phyloP scores from a whole-genome alignment of 192 early-diverging fungal species.

The Entomortierella chlamydospora region DNA sequence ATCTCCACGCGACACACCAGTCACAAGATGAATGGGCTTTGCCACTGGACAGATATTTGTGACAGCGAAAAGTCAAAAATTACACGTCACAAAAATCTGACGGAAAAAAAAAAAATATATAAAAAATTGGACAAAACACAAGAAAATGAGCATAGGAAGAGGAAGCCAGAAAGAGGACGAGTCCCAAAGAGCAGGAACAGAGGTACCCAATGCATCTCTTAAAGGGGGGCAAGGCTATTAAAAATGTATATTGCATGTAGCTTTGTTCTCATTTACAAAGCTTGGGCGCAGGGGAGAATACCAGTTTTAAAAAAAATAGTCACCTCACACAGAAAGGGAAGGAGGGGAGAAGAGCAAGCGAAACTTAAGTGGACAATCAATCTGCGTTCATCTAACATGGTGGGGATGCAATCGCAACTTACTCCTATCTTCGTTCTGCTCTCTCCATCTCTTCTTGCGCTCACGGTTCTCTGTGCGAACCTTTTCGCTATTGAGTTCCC shows the following conservation, averaged over 20 bases:
- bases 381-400: background rate
- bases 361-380: slow-evolving; percentile 14
- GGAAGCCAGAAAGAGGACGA: background rate
- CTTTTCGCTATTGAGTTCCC: slow-evolving; percentile 54
- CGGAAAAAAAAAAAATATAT: slow-evolving; percentile 14
- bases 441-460: slow-evolving; percentile 65
- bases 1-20: background rate
- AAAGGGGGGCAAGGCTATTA: background rate
- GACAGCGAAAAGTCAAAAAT: slow-evolving; percentile 11
- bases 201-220: too few relatives aligned
- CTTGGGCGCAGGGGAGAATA: slow-evolving; percentile 3
- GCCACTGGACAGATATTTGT: slow-evolving; percentile 11
- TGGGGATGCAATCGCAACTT: slow-evolving; percentile 25
- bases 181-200: background rate
- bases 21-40: slow-evolving; percentile 10
- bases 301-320: background rate
- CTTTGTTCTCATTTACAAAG: background rate
- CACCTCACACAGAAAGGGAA: background rate
- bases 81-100: slow-evolving; percentile 25
- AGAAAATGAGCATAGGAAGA: background rate
- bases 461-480: slow-evolving; percentile 65
- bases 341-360: background rate
- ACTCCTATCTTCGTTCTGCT: slow-evolving; percentile 66
- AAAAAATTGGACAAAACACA: slow-evolving; percentile 12
- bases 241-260: background rate